Evolutionary conservation across 176 grass and related monocot genomes (phyloP).

Genomic region (Aegilops sharonensis): DNA sequence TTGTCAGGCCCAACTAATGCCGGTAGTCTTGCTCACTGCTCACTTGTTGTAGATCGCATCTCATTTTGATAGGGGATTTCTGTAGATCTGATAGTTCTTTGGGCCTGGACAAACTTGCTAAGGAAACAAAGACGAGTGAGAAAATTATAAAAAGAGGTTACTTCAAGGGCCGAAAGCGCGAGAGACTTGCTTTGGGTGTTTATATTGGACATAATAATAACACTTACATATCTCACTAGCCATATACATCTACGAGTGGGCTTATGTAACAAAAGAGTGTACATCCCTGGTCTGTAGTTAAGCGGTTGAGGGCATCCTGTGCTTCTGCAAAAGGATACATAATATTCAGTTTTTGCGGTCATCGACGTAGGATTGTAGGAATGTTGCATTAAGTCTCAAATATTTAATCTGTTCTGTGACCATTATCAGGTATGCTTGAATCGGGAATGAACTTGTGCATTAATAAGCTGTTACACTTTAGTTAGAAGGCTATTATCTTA

Average conservation of each 20-base stretch:
- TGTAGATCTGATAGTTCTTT: background rate
- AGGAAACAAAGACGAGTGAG: background rate
- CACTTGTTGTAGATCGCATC: background rate
- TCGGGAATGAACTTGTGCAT: constrained; percentile 14
- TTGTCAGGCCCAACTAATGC: constrained; percentile 4
- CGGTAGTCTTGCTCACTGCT: background rate
- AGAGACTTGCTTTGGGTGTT: background rate
- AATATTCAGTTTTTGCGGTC: constrained; percentile 4
- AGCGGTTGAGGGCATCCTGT: background rate
- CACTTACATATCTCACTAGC: constrained; percentile 6
- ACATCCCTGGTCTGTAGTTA: background rate
- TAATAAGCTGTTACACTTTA: background rate
- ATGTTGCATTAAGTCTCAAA: background rate
- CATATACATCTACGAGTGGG: background rate
- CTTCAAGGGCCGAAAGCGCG: background rate
- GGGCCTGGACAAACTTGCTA: background rate
- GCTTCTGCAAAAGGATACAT: background rate
- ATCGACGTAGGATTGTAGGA: background rate
- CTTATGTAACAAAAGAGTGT: background rate
- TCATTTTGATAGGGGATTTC: background rate
- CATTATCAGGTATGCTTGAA: background rate
- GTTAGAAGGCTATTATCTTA: background rate
- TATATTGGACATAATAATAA: constrained; percentile 17
- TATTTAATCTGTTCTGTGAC: constrained; percentile 22
- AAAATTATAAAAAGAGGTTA: background rate